Base-by-base conservation (phyloP, 2,329 filamentous ascomycete genomes). In the Xylaria sp. region DNA sequence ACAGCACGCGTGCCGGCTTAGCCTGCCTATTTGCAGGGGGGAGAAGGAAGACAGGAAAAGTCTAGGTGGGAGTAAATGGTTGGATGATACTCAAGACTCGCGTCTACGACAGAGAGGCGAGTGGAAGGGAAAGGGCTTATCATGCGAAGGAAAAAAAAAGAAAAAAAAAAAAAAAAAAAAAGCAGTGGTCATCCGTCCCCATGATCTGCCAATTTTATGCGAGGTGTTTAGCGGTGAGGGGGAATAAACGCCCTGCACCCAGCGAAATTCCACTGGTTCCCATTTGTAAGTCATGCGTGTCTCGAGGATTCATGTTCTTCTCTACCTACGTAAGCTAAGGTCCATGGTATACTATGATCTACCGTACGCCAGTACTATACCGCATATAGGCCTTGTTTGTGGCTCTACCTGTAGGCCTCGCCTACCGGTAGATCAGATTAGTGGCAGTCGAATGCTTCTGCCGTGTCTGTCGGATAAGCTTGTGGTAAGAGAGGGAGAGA, bases 221-320 rank as follows among this genome's bases (percentile, higher is more conserved):
- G 57, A 57, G 45, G 28, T 9, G 28, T 4, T 47, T 56, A 38
- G 57, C 57, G 61, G 61, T 61, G 61, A 61, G 57, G 46, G 47
- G 15, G 28, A 33, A 42, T 19, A 25, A 31, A 46, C 38, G 43
- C 55, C 54, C 25, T 49, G 42, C n/a, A 37, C 47, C 53, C 60
- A 50, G 60, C 19, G 33, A 11, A 17, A 17, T 33, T n/a, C 4
- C 12, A 51, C 50, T 43, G 45, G 51, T 42, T 35, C 43, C 40
- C 57, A 64, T 64, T 64, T 61, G 61, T 60, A 52, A 61, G 46
- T 53, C 46, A 37, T 52, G 28, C 21, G 51, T 51, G 61, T 57
- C 31, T 53, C 52, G 52, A 64, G 47, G 42, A 31, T 31, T 61
- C 47, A 25, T 49, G 46, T 45, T 31, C 37, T n/a, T n/a, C 51